Evolutionary conservation across 495 filamentous ascomycete genomes (phyloP).

Genomic region (Chaetomium cochliodes): DNA sequence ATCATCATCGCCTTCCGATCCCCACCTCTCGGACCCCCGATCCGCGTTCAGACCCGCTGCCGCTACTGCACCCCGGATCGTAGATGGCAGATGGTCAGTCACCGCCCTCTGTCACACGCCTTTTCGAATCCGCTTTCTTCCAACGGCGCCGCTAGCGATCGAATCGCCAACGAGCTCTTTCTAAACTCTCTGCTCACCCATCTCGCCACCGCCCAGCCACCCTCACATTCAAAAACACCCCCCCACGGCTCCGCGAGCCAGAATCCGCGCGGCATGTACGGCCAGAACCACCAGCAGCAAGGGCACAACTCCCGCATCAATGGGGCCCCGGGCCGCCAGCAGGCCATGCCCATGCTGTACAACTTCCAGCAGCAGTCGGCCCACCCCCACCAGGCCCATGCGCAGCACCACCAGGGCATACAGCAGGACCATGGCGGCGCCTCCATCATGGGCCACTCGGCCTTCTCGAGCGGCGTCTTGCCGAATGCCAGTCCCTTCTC

Average conservation of each 20-base stretch:
- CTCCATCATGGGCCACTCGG: conserved; percentile 64
- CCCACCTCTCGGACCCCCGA: too few relatives aligned
- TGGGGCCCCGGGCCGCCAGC: conserved; percentile 50
- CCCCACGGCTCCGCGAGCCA: conserved; percentile 67
- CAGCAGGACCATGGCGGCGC: conserved; percentile 71
- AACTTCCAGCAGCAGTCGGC: conserved; percentile 66
- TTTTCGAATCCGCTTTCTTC: conserved; percentile 32
- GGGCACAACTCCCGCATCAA: conserved; percentile 72
- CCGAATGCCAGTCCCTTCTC: conserved; percentile 74
- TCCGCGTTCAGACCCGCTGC: conserved; percentile 11
- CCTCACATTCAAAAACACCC: conserved; percentile 62
- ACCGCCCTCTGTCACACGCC: conserved; percentile 67
- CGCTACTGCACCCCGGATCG: conserved; percentile 21
- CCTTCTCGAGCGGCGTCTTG: conserved; percentile 71
- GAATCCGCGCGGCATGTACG: conserved; percentile 77
- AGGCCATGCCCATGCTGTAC: conserved; percentile 57
- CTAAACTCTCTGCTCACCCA: conserved; percentile 37
- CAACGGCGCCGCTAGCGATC: conserved; percentile 31
- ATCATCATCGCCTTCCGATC: conserved; percentile 9
- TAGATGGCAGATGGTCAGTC: conserved; percentile 89
- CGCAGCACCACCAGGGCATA: conserved; percentile 68
- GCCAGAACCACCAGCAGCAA: conserved; percentile 75
- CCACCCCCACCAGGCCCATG: conserved; percentile 70
- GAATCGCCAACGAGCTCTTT: conserved; percentile 31
- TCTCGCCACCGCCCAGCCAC: conserved; percentile 30